Evolutionary conservation across 352 stramenopile genomes (phyloP).

Genomic region (Pythium guiyangense): DNA sequence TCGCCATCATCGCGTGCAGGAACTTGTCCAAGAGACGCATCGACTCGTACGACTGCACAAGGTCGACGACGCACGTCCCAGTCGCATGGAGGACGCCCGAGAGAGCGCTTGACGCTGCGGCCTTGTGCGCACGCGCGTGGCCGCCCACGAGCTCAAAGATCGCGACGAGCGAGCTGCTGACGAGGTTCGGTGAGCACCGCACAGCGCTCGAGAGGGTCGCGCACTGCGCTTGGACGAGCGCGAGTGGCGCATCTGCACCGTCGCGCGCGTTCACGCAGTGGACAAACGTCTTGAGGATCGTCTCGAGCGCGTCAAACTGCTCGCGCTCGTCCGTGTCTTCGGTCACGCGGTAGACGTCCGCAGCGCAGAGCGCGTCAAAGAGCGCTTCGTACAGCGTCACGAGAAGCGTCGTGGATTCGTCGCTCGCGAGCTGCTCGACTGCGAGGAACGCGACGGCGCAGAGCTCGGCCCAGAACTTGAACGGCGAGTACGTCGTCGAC

Average conservation of each 20-base stretch:
- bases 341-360: slow-evolving; percentile 80
- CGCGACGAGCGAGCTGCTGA: slow-evolving; percentile 49
- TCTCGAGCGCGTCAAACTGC: slow-evolving; percentile 80
- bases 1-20: slow-evolving; percentile 28
- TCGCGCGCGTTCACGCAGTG: slow-evolving; percentile 11
- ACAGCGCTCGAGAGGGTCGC: slow-evolving; percentile 56
- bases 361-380: slow-evolving; percentile 57
- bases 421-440: slow-evolving; percentile 19
- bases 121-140: slow-evolving; percentile 14
- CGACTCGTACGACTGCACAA: slow-evolving; percentile 76
- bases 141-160: slow-evolving; percentile 60
- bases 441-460: slow-evolving; percentile 53
- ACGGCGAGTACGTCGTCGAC: slow-evolving; percentile 73
- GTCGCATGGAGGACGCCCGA: slow-evolving; percentile 5
- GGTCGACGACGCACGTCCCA: slow-evolving; percentile 41
- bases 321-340: slow-evolving; percentile 81
- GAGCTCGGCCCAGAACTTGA: slow-evolving; percentile 86
- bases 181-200: slow-evolving; percentile 70
- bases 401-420: slow-evolving; percentile 19
- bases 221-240: slow-evolving; percentile 26
- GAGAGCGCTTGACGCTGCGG: background rate
- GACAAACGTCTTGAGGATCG: slow-evolving; percentile 54
- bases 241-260: background rate
- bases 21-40: slow-evolving; percentile 80
- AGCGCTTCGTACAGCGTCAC: slow-evolving; percentile 52